These are phyloP conservation scores for Neospermospora avenae DNA, from an alignment of 2,329 filamentous ascomycete species.

Conservation along the genomic window DNA sequence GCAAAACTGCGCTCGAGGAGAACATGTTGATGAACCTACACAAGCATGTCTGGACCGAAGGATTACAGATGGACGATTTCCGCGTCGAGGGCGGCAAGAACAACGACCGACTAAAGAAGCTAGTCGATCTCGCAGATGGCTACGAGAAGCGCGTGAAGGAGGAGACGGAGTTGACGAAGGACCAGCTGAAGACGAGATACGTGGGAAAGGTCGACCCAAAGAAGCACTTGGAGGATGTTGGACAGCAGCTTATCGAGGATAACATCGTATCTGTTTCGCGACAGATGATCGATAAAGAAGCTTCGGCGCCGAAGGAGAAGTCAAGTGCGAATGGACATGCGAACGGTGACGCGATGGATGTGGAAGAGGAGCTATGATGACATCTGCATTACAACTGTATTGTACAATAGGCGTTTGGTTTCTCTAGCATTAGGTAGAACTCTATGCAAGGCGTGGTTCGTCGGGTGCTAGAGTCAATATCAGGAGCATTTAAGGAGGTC, in stretches of 20 bases:
- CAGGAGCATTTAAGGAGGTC: slow-evolving; percentile 4
- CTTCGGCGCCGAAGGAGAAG: slow-evolving; percentile 78
- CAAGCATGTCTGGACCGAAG: slow-evolving; percentile 99
- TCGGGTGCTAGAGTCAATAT: slow-evolving; percentile 19
- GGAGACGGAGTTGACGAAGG: slow-evolving; percentile 94
- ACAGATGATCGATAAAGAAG: slow-evolving; percentile 99
- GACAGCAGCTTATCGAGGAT: slow-evolving; percentile 96
- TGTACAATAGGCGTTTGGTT: slow-evolving; percentile 37
- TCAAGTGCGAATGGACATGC: slow-evolving; percentile 44
- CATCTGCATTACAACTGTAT: slow-evolving; percentile 46
- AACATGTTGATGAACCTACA: slow-evolving; percentile 99
- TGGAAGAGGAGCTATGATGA: slow-evolving; percentile 36
- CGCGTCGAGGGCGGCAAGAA: slow-evolving; percentile 78
- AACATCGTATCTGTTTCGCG: slow-evolving; percentile 98
- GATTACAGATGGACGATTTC: slow-evolving; percentile 96
- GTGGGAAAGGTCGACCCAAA: slow-evolving; percentile 98
- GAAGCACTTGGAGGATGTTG: slow-evolving; percentile 97
- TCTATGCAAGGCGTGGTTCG: slow-evolving; percentile 19
- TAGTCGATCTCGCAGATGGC: slow-evolving; percentile 87
- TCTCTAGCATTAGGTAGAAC: slow-evolving; percentile 18
- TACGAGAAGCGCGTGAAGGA: slow-evolving; percentile 99
- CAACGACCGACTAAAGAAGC: slow-evolving; percentile 80
- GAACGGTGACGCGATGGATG: slow-evolving; percentile 33
- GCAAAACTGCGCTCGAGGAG: slow-evolving; percentile 95
- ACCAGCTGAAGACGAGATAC: slow-evolving; percentile 97